Percentiles rank a stretch among this genome's conserved stretches.
phyloP scores from a whole-genome alignment of 2,329 filamentous ascomycete genomes.

The Metarhizium album region DNA sequence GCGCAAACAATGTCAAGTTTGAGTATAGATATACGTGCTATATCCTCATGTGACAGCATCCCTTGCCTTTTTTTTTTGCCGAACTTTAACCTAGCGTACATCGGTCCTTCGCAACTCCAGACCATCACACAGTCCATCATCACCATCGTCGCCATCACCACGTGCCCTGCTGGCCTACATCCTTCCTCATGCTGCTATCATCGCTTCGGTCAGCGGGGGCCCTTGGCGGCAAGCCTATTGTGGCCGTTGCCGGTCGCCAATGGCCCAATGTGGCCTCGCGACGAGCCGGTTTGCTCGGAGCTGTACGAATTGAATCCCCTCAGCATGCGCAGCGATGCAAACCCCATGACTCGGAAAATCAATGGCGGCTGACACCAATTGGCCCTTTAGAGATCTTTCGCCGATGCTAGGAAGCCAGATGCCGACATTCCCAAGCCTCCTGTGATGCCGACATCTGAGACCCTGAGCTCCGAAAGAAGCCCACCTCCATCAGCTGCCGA shows the following conservation, averaged over 20 bases:
- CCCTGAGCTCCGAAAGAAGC: slow-evolving; percentile 36
- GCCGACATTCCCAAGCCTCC: slow-evolving; percentile 37
- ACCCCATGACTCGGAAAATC: neutral
- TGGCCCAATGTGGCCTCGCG: slow-evolving; percentile 36
- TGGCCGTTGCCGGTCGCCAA: slow-evolving; percentile 45
- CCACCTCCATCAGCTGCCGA: slow-evolving; percentile 25
- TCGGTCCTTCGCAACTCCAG: slow-evolving; percentile 24
- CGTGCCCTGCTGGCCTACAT: slow-evolving; percentile 29
- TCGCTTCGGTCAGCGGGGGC: slow-evolving; percentile 55
- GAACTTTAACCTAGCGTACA: slow-evolving; percentile 34
- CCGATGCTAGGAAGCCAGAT: slow-evolving; percentile 42
- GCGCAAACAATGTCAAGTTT: neutral
- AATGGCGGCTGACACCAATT: neutral
- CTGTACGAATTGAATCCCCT: slow-evolving; percentile 16
- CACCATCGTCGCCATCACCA: slow-evolving; percentile 22
- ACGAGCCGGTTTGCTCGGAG: slow-evolving; percentile 20
- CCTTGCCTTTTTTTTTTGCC: too few species aligned
- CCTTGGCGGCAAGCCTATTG: slow-evolving; percentile 43
- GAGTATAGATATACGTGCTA: neutral
- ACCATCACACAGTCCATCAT: slow-evolving; percentile 11
- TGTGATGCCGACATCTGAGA: slow-evolving; percentile 44
- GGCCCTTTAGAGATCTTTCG: slow-evolving; percentile 41
- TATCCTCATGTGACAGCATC: too few species aligned
- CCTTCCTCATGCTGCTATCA: slow-evolving; percentile 57
- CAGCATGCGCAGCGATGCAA: neutral